Evolutionary conservation across 345 rosid genomes (phyloP), one percentile per base, ranked within the genome.

Genomic region (Boechera stricta): DNA sequence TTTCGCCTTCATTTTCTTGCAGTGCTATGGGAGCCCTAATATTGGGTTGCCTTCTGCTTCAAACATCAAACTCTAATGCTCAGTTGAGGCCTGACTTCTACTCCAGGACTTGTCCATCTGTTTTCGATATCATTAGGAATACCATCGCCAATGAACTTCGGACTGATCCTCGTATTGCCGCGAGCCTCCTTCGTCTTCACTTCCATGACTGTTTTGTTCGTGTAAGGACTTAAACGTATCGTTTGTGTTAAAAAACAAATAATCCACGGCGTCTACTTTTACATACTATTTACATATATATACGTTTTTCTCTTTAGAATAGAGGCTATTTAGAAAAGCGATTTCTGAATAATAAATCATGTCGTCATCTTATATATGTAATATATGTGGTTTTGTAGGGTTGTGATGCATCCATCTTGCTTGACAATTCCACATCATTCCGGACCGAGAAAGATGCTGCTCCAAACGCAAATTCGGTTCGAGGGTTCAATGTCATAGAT

Each of bases 401-500:
- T 4, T 88, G 93, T 38, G 90, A 88, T 71, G 89, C 73, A 29
- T 87, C 93, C 2, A 45, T 86, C 49, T 28, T 88, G 77, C 75
- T 88, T 39, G 90, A 88, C 74, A 75, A 79, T 52, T 67, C 68
- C 4, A 52, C 65, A 6, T 74, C 87, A 3, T 80, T 84, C 52
- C 21, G 57, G 3, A 79, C 82, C 5, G 90, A 89, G 77, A 89
- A 89, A 75, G 83, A 82, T 54, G 85, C 93, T 2, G 0, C 10
- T 38, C 83, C 86, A 5, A 89, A 87, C 56, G 79, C 66, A 47
- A 89, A 89, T 39, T 89, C 94, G 1, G 81, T 51, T 1, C 79
- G 91, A 68, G 94, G 91, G 6, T 87, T 73, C 35, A 47, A 82
- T 0, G 89, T 86, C 24, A 75, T 87, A 28, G 94, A 89, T 66